Conservation (phyloP, 2,329 filamentous ascomycete genomes). For the Phoma sp. region DNA sequence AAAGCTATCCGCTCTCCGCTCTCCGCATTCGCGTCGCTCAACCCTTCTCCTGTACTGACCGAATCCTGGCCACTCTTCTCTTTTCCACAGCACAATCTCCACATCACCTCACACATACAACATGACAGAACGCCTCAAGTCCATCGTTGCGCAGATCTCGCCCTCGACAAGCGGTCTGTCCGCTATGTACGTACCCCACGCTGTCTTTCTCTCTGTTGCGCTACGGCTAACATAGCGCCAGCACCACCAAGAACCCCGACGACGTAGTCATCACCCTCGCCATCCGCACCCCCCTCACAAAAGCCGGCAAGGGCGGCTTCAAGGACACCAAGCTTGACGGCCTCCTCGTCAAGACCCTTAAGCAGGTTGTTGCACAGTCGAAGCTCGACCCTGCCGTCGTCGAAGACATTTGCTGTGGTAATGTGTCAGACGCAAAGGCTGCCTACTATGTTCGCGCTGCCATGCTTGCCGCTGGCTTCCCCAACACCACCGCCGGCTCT, state of each 20-base stretch:
- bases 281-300: constrained; percentile 85
- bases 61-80: background rate
- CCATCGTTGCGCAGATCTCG: constrained; percentile 84
- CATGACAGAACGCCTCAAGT: constrained; percentile 78
- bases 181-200: constrained; percentile 69
- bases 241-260: constrained; percentile 90
- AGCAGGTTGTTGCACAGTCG: constrained; percentile 68
- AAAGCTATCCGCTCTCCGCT: constrained; percentile 52
- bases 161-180: constrained; percentile 74
- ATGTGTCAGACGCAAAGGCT: constrained; percentile 85
- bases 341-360: constrained; percentile 80
- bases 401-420: constrained; percentile 91
- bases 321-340: constrained; percentile 93
- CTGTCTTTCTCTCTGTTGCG: no score
- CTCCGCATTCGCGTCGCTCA: constrained; percentile 14
- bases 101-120: constrained; percentile 14
- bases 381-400: constrained; percentile 80
- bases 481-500: constrained; percentile 82
- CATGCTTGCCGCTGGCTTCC: constrained; percentile 88
- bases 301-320: constrained; percentile 89
- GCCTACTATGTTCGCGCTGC: constrained; percentile 92
- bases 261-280: constrained; percentile 97
- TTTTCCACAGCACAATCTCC: background rate
- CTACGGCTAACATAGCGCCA: constrained; percentile 47
- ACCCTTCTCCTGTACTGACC: constrained; percentile 2